These are phyloP conservation scores for Suhomyces choctaworum DNA, from an alignment of 1,139 yeast genomes.

Conservation along the genomic window DNA sequence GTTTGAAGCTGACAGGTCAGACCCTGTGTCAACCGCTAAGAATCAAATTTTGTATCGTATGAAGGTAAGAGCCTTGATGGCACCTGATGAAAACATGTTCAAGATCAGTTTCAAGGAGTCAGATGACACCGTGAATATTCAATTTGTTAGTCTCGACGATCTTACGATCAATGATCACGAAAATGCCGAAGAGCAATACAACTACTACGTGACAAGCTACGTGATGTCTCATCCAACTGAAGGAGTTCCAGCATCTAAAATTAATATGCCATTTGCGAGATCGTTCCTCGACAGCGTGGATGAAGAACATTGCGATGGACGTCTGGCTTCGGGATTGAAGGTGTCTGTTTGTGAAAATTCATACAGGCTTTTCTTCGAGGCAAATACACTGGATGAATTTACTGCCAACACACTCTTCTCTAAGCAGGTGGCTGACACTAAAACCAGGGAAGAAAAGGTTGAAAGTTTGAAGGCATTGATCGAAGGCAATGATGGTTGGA, in stretches of 20 bases:
- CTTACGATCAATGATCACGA: conserved; percentile 78
- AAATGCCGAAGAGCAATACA: conserved; percentile 80
- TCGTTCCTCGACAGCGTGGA: conserved; percentile 57
- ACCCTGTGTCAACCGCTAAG: conserved; percentile 67
- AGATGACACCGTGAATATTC: conserved; percentile 61
- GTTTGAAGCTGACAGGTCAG: conserved; percentile 77
- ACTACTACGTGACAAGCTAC: conserved; percentile 88
- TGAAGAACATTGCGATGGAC: conserved; percentile 66
- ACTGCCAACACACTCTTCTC: conserved; percentile 54
- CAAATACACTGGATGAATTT: conserved; percentile 80
- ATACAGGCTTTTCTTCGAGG: conserved; percentile 78
- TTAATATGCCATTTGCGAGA: conserved; percentile 72
- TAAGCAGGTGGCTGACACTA: conserved; percentile 30
- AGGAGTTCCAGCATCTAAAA: conserved; percentile 83
- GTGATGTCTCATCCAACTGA: conserved; percentile 97
- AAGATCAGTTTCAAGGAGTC: conserved; percentile 70
- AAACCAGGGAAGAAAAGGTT: conserved; percentile 28
- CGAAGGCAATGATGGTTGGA: conserved; percentile 46
- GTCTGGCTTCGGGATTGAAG: conserved; percentile 68
- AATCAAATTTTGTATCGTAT: conserved; percentile 89
- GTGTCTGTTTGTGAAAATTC: conserved; percentile 80
- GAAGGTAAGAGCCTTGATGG: conserved; percentile 80
- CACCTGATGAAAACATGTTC: conserved; percentile 88
- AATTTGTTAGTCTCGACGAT: conserved; percentile 85
- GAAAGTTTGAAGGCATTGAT: conserved; percentile 29